phyloP scores from a whole-genome alignment of 306 rosid genomes.

The Delonix regia region DNA sequence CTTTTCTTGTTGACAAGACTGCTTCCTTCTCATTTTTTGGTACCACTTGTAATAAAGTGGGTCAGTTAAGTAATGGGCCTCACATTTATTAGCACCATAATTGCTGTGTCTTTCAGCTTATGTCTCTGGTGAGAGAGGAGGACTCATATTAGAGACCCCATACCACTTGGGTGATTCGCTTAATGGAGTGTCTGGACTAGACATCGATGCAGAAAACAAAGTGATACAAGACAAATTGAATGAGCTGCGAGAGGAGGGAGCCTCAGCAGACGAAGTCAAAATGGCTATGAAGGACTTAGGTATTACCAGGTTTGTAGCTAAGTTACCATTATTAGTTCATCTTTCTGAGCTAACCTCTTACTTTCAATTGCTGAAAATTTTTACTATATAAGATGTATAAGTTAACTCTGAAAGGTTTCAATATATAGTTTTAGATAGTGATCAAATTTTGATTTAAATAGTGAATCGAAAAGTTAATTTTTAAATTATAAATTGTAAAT shows the following conservation, averaged over 20 bases:
- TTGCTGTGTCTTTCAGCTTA: constrained; percentile 57
- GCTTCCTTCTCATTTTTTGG: not conserved
- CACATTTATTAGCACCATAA: not conserved
- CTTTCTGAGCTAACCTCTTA: not conserved
- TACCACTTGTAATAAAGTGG: not conserved
- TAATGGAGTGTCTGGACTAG: constrained; percentile 64
- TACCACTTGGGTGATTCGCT: constrained; percentile 63
- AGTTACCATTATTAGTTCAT: not conserved
- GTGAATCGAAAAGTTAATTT: no score
- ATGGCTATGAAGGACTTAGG: constrained; percentile 76
- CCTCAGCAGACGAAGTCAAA: constrained; percentile 46
- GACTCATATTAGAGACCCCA: constrained; percentile 68
- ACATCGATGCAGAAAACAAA: constrained; percentile 56
- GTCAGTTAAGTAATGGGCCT: not conserved
- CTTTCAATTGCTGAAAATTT: not conserved
- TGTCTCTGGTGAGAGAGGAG: constrained; percentile 80
- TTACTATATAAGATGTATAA: not conserved
- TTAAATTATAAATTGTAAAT: no score
- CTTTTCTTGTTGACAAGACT: not conserved
- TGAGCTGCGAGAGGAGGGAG: constrained; percentile 47
- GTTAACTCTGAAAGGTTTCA: not conserved
- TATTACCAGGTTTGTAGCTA: constrained; percentile 53
- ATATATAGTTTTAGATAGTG: not conserved
- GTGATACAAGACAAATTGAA: constrained; percentile 42
- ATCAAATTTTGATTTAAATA: no score